phyloP scores from a whole-genome alignment of 805 yeast species.

The Brettanomyces sp. region DNA sequence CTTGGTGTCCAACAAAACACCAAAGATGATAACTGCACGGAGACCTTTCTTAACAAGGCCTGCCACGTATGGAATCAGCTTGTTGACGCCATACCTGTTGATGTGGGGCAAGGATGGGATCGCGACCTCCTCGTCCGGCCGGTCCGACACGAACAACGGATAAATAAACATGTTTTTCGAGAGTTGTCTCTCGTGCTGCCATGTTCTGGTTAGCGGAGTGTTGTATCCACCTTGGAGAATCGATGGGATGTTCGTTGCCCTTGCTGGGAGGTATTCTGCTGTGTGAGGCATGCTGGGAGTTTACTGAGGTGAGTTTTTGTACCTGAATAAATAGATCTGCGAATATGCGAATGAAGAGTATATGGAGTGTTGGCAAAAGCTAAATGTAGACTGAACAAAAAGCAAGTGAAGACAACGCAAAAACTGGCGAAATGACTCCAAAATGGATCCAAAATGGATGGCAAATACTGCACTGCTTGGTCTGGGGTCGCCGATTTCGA shows the following conservation, averaged over 20 bases:
- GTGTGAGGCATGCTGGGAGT: slow-evolving; percentile 31
- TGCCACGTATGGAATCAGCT: slow-evolving; percentile 60
- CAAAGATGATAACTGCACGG: slow-evolving; percentile 79
- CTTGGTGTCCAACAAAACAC: slow-evolving; percentile 72
- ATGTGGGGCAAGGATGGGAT: slow-evolving; percentile 83
- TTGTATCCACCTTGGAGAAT: slow-evolving; percentile 90
- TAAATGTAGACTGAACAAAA: too few species aligned
- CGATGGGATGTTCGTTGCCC: slow-evolving; percentile 58
- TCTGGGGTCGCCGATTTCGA: too few species aligned
- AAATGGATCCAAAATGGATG: too few species aligned
- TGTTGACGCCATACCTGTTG: slow-evolving; percentile 77
- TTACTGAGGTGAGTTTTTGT: background rate
- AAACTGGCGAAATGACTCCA: too few species aligned
- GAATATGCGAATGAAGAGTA: too few species aligned
- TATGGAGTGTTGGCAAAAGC: too few species aligned
- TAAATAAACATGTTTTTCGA: slow-evolving; percentile 85
- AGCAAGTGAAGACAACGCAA: too few species aligned
- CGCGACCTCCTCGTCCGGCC: slow-evolving; percentile 65
- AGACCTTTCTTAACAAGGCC: slow-evolving; percentile 73
- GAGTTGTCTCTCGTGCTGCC: slow-evolving; percentile 85
- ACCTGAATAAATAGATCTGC: too few species aligned
- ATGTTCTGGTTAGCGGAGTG: slow-evolving; percentile 77
- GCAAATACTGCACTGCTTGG: too few species aligned
- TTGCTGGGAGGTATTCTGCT: slow-evolving; percentile 58
- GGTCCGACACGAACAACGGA: slow-evolving; percentile 80